Base-by-base conservation (phyloP, 2,329 filamentous ascomycete genomes). In the Paecilomyces fulvus region DNA sequence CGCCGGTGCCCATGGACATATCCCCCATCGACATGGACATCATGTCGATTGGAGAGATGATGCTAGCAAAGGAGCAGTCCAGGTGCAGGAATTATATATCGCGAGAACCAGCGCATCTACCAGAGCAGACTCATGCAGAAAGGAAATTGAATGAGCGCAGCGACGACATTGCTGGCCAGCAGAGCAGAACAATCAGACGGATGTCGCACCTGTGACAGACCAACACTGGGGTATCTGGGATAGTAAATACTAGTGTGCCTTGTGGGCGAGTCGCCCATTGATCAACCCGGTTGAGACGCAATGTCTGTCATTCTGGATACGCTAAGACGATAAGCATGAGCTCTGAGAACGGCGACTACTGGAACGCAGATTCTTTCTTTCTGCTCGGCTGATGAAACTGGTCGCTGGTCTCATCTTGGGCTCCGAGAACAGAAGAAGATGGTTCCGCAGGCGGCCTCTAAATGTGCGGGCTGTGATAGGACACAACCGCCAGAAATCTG, bases 1-100 rank as follows among this genome's bases (percentile, higher is more conserved):
- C 65, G 51, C 74, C 75, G 55, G 64, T 60, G 11, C 71, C 73
- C 64, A 73, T 74, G 63, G 71, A 67, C 76, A 76, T 77, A 28
- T 58, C 59, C 17, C 55, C 52, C 62, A 66, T 65, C 48, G 59
- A 59, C 59, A 68, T 63, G 55, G 58, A 62, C 61, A 63, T 64
- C 33, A 33, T 59, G 55, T 51, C 53, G 54, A 30, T 14, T 17
- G 37, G n/a, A 43, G 21, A 49, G 33, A 28, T 17, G 14, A 11
- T 49, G 21, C 21, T 23, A 20, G 25, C 6, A 11, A 20, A 49
- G 48, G 4, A 6, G 28, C 55, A 51, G 21, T 43, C 37, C 3
- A 43, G n/a, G 37, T 9, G 37, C 8, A 43, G 37, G n/a, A n/a
- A 43, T 17, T 17, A 17, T 31, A 31, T 31, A 31, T 31, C 9